Percentiles rank a stretch among this genome's conserved stretches.
Conservation (phyloP, 2,329 filamentous ascomycete genomes). For the Chrysoporthe austroafricana region DNA sequence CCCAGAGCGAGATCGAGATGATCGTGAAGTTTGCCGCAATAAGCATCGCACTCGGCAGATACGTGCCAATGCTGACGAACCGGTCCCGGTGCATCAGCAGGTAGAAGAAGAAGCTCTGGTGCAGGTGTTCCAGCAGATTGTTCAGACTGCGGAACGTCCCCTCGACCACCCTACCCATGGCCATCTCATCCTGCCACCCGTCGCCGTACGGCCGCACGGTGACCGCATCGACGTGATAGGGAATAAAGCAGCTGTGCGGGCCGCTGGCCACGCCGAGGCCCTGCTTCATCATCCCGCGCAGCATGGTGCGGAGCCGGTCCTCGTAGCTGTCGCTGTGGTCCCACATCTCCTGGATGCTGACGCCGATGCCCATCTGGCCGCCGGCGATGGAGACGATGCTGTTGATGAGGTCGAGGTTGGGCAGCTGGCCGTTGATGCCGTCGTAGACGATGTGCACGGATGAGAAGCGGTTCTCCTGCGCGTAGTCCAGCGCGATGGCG, state of each 20-base stretch:
- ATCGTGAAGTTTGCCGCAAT: conserved; percentile 94
- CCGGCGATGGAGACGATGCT: conserved; percentile 85
- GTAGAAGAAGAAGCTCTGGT: conserved; percentile 99
- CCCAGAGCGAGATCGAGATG: conserved; percentile 92
- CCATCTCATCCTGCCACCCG: conserved; percentile 98
- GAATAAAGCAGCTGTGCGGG: conserved; percentile 93
- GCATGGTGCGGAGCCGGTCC: conserved; percentile 83
- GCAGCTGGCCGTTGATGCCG: conserved; percentile 91
- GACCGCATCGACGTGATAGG: conserved; percentile 95
- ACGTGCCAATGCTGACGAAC: conserved; percentile 98
- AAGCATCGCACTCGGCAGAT: conserved; percentile 96
- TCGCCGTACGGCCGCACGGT: conserved; percentile 88
- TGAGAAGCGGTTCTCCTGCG: conserved; percentile 82
- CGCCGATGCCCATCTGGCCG: conserved; percentile 88
- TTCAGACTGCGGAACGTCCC: conserved; percentile 92
- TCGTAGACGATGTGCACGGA: conserved; percentile 92
- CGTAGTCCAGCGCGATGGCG: conserved; percentile 91
- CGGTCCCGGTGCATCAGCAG: conserved; percentile 87
- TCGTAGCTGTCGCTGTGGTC: conserved; percentile 77
- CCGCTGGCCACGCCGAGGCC: conserved; percentile 87
- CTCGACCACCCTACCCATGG: conserved; percentile 85
- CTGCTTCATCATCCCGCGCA: conserved; percentile 91
- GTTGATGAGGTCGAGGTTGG: conserved; percentile 95
- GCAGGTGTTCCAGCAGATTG: conserved; percentile 93
- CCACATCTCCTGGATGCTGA: conserved; percentile 85